These are phyloP conservation scores for Ceratobasidium sp. DNA, from an alignment of 1,284 basidiomycete species.

Conservation along the genomic window DNA sequence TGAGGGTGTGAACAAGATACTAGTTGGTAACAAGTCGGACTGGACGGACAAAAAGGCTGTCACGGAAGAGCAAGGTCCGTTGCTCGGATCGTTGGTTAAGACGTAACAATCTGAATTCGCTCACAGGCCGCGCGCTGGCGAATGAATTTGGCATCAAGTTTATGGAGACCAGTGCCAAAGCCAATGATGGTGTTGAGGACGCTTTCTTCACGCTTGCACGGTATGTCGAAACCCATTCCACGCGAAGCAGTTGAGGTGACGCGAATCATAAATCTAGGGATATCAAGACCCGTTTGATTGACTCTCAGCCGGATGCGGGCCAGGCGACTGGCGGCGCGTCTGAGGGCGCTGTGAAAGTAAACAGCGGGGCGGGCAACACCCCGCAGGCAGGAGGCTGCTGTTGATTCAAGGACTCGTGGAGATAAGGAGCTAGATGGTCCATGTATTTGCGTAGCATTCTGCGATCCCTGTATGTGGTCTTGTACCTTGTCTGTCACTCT, in stretches of 20 bases:
- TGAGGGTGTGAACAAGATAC: conserved; percentile 98
- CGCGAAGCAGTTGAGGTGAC: not conserved
- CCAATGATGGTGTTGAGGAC: conserved; percentile 97
- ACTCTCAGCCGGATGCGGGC: conserved; percentile 80
- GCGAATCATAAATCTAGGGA: conserved; percentile 63
- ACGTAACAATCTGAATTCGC: conserved; percentile 37
- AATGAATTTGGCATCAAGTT: conserved; percentile 91
- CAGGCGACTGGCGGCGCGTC: conserved; percentile 31
- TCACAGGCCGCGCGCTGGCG: conserved; percentile 69
- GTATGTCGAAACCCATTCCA: conserved; percentile 57
- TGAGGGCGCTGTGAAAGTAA: conserved; percentile 40
- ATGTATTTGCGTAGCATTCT: conserved; percentile 25
- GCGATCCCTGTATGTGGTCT: conserved; percentile 40
- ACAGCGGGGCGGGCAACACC: conserved; percentile 5
- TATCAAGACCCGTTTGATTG: conserved; percentile 96
- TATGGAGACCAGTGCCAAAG: conserved; percentile 98
- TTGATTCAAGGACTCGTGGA: not conserved
- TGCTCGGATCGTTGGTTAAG: conserved; percentile 21
- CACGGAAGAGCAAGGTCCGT: conserved; percentile 72
- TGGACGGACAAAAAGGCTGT: conserved; percentile 97
- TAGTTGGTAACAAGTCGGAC: conserved; percentile 99
- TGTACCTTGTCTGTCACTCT: conserved; percentile 28
- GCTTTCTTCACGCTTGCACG: conserved; percentile 97
- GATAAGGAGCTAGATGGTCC: conserved; percentile 12
- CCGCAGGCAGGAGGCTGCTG: conserved; percentile 31